Conservation (phyloP, 257 asterid genomes). For the Dorcoceras hygrometricum region DNA sequence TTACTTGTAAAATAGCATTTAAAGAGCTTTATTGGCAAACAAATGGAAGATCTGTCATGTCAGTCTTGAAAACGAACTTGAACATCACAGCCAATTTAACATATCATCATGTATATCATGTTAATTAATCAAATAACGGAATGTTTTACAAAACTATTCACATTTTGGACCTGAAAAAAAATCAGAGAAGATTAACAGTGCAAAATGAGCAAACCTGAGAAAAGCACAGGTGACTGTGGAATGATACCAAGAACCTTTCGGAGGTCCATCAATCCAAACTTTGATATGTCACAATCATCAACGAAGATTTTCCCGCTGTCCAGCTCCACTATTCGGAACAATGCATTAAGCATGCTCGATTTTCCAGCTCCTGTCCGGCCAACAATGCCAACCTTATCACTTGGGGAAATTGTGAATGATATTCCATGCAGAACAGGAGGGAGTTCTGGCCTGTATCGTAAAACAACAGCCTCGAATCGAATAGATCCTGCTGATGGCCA, state of each 20-base stretch:
- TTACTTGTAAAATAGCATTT: too few species aligned
- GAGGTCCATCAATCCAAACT: conserved; percentile 81
- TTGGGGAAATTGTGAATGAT: conserved; percentile 74
- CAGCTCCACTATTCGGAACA: conserved; percentile 86
- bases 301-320: conserved; percentile 77
- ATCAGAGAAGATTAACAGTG: background rate
- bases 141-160: background rate
- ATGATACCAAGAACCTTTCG: conserved; percentile 94
- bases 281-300: conserved; percentile 71
- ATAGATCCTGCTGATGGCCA: conserved; percentile 95
- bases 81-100: background rate
- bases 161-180: background rate
- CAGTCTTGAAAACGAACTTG: background rate
- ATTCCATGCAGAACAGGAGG: conserved; percentile 93
- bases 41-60: background rate
- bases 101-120: background rate
- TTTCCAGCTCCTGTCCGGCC: conserved; percentile 99
- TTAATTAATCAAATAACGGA: background rate
- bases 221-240: conserved; percentile 95
- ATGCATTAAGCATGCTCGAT: conserved; percentile 95
- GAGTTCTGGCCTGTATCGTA: conserved; percentile 92
- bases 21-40: background rate
- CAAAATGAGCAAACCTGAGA: conserved; percentile 68
- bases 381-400: conserved; percentile 92
- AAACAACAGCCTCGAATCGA: conserved; percentile 68